Evolutionary conservation across 441 rosid species (phyloP), one percentile per base, ranked within the genome.

Genomic region (Gossypium gossypioides): DNA sequence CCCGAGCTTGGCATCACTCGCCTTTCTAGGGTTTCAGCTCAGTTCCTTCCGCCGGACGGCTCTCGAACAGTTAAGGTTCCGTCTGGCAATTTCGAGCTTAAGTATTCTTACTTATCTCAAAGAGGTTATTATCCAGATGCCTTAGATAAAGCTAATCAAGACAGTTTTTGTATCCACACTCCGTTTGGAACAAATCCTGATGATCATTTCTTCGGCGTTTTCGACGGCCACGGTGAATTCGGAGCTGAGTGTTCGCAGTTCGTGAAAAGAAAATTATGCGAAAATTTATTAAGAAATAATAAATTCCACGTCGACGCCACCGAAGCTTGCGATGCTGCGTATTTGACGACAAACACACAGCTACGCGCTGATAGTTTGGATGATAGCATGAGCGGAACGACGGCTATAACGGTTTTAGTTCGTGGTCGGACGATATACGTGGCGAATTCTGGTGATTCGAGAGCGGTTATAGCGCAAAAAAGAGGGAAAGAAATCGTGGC

Each of bases 371-470:
- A 91, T 81, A 15, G 67, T 55, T 69, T 96, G 56, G 99, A 96
- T 76, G 99, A 96, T 77, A 85, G 86, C 78, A 96, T 96, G 99
- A 96, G 99, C 32, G 99, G 99, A n/a, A 96, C 99, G 0, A 96
- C 99, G n/a, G 91, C 97, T 0, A 84, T 96, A 56, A 91, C 99
- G 40, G 90, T 96, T 72, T 78, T 96, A 80, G 97, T 92, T 61
- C 86, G 98, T 52, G 99, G 99, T 4, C 80, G 88, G 78, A 93
- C 87, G 1, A 77, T 96, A 3, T 90, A 86, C 66, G 96, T 91
- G 21, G 96, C 96, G 0, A 96, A 96, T 85, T 80, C 92, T 0
- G 99, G 99, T 60, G 99, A 96, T 75, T 96, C 99, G 0, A 85
- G 99, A 69, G 97, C 99, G 0, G 96, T 96, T 81, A 71, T 96